Percentiles rank a stretch among this genome's conserved stretches.
phyloP scores from a whole-genome alignment of 202 grass and related monocot species.

The Dendrocalamus latiflorus region DNA sequence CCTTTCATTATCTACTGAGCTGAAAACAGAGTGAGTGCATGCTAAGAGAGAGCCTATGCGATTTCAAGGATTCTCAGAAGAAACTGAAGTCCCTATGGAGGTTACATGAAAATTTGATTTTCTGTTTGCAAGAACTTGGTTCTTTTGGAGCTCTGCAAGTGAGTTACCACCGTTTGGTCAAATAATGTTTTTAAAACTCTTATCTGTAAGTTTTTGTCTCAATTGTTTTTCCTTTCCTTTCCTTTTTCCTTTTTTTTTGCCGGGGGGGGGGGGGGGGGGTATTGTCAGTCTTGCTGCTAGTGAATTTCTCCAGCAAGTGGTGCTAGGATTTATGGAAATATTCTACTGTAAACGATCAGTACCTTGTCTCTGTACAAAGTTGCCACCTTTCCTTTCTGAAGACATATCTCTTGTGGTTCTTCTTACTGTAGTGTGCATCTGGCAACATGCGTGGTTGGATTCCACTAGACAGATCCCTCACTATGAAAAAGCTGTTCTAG shows the following conservation, averaged over 20 bases:
- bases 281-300: too few species aligned
- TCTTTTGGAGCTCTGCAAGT: slow-evolving; percentile 82
- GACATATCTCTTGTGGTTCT: too few species aligned
- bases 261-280: too few species aligned
- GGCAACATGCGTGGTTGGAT: background rate
- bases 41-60: slow-evolving; percentile 50
- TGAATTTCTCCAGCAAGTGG: too few species aligned
- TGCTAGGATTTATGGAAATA: too few species aligned
- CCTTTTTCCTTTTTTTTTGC: too few species aligned
- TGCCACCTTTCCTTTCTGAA: too few species aligned
- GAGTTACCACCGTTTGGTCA: slow-evolving; percentile 39
- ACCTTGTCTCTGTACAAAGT: too few species aligned
- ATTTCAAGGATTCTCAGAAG: slow-evolving; percentile 68
- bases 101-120: slow-evolving; percentile 76
- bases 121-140: slow-evolving; percentile 88
- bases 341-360: too few species aligned
- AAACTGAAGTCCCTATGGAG: slow-evolving; percentile 63
- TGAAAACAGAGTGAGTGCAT: slow-evolving; percentile 54
- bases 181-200: background rate
- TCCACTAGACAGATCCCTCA: background rate
- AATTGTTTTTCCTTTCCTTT: too few species aligned
- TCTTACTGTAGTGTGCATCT: background rate
- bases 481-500: background rate
- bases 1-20: background rate
- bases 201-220: background rate